These are phyloP conservation scores for Globisporangium echinulatum DNA, from an alignment of 352 stramenopile species.

Conservation along the genomic window DNA sequence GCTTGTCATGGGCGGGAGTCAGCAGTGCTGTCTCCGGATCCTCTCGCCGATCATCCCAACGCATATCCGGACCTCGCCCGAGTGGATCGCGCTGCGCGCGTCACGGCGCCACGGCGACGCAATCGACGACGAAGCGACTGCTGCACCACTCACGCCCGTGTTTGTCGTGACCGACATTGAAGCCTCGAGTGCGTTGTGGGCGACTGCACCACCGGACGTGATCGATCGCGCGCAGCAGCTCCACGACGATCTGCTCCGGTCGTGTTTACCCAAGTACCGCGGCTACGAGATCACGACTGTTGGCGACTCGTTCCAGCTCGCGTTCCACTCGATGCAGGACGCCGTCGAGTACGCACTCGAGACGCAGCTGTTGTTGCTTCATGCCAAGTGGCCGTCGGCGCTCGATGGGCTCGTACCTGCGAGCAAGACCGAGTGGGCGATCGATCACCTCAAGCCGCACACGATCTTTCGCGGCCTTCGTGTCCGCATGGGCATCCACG, in stretches of 20 bases:
- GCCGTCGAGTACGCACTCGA: constrained; percentile 63
- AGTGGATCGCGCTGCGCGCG: not conserved
- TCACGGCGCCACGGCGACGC: constrained; percentile 20
- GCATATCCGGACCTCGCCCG: no score
- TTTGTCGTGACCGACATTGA: constrained; percentile 83
- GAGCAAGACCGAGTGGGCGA: constrained; percentile 45
- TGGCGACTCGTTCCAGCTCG: constrained; percentile 67
- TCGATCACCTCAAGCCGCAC: constrained; percentile 15
- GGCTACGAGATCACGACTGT: constrained; percentile 77
- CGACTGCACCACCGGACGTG: constrained; percentile 29
- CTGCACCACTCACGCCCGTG: constrained; percentile 33
- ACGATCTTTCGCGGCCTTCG: constrained; percentile 53
- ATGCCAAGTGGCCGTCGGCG: constrained; percentile 53
- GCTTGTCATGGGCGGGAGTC: no score
- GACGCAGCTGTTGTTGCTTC: constrained; percentile 48
- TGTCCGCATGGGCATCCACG: constrained; percentile 77
- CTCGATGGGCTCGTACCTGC: constrained; percentile 43
- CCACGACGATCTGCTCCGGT: constrained; percentile 59
- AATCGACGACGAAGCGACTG: constrained; percentile 1
- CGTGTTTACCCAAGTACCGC: constrained; percentile 36
- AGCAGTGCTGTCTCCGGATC: no score
- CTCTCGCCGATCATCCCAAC: no score
- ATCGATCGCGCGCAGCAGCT: constrained; percentile 57
- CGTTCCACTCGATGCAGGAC: constrained; percentile 57
- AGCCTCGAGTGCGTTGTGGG: constrained; percentile 66